phyloP scores from a whole-genome alignment of 2,329 filamentous ascomycete species.

The Aspergillus sp. region DNA sequence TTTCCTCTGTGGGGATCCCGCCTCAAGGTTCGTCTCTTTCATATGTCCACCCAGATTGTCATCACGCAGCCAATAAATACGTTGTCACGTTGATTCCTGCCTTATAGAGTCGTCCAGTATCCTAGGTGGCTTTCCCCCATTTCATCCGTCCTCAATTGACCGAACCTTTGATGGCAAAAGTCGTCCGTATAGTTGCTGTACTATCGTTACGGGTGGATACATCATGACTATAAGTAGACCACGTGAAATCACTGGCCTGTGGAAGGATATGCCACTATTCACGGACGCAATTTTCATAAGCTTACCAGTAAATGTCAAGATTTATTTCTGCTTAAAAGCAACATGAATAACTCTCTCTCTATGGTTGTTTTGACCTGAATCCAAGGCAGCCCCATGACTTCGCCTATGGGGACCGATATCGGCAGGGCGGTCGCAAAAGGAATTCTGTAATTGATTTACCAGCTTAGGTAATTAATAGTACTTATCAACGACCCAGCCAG shows the following conservation, averaged over 20 bases:
- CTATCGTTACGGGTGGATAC: background rate
- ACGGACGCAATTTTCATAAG: background rate
- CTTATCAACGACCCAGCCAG: background rate
- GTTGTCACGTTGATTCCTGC: constrained; percentile 16
- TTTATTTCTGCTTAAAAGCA: background rate
- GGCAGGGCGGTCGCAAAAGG: background rate
- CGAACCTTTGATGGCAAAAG: background rate
- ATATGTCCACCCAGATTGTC: constrained; percentile 12
- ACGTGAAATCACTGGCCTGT: background rate
- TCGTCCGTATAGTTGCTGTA: background rate
- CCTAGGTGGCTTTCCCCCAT: background rate
- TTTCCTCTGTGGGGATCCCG: constrained; percentile 22
- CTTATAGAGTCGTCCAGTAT: background rate
- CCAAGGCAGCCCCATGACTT: background rate
- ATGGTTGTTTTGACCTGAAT: background rate
- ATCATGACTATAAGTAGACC: background rate
- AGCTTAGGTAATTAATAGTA: background rate
- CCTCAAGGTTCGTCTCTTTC: constrained; percentile 11
- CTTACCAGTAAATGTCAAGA: too few relatives aligned
- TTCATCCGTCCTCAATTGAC: background rate
- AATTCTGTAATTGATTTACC: background rate
- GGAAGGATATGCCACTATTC: background rate
- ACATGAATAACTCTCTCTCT: background rate
- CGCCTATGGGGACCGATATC: background rate
- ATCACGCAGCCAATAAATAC: constrained; percentile 9